Conservation (phyloP, 495 filamentous ascomycete species). For the Achaetomiella virescens region DNA sequence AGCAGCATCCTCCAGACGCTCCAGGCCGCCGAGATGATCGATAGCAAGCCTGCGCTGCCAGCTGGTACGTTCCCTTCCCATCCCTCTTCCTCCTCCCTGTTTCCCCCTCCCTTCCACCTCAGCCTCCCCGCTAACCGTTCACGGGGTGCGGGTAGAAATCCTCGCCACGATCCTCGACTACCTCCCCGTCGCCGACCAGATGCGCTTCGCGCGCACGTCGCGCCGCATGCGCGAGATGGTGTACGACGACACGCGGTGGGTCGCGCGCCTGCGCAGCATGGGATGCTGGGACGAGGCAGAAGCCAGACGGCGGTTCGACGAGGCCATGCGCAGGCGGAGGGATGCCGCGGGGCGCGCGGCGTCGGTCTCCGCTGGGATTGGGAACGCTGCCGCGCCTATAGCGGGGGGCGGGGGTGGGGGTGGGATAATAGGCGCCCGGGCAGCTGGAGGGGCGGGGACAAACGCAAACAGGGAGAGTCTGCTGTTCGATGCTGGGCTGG, state of each 20-base stretch:
- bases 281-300: slow-evolving; percentile 89
- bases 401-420: slow-evolving; percentile 12
- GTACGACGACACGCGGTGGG: slow-evolving; percentile 96
- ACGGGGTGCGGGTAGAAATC: too few species aligned
- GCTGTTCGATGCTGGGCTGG: slow-evolving; percentile 61
- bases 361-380: slow-evolving; percentile 15
- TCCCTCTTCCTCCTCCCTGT: background rate
- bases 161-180: slow-evolving; percentile 83
- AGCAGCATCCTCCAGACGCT: slow-evolving; percentile 64
- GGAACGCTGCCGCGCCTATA: slow-evolving; percentile 13
- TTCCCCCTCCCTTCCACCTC: background rate
- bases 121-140: background rate
- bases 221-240: slow-evolving; percentile 95
- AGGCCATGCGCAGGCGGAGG: slow-evolving; percentile 59
- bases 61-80: slow-evolving; percentile 66
- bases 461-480: slow-evolving; percentile 40
- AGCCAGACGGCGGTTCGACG: slow-evolving; percentile 72
- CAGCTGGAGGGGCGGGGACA: slow-evolving; percentile 1
- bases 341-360: slow-evolving; percentile 40
- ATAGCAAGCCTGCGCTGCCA: slow-evolving; percentile 67
- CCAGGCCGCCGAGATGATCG: slow-evolving; percentile 67
- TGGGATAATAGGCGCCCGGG: background rate
- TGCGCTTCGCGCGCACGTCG: slow-evolving; percentile 82
- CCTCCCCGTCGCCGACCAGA: slow-evolving; percentile 73
- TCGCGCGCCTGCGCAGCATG: slow-evolving; percentile 74